phyloP scores from a whole-genome alignment of 345 rosid species.

The Raphanus raphanistrum region DNA sequence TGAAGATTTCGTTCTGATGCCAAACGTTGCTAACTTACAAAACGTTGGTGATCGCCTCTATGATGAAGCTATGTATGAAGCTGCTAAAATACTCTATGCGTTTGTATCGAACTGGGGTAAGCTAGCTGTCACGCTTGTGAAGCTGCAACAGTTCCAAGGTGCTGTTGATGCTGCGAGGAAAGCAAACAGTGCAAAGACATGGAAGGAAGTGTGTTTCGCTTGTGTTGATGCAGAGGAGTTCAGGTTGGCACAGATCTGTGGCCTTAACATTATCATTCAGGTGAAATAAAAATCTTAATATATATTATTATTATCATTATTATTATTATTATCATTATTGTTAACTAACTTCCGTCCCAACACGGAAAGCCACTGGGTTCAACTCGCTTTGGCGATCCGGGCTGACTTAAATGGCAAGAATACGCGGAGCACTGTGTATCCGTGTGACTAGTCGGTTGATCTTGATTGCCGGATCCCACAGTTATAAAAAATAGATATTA shows the following conservation, averaged over 20 bases:
- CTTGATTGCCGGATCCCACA: no score
- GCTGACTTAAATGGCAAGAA: no score
- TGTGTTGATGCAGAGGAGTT: constrained; percentile 98
- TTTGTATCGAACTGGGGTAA: constrained; percentile 99
- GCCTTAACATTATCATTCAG: constrained; percentile 92
- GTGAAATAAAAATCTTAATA: constrained; percentile 39
- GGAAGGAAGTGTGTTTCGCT: constrained; percentile 99
- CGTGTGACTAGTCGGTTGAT: no score
- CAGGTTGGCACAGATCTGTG: constrained; percentile 95
- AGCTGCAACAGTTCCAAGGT: constrained; percentile 92
- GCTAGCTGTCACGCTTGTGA: constrained; percentile 90
- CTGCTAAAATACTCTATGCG: constrained; percentile 91
- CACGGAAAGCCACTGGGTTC: no score
- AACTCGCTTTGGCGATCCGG: no score
- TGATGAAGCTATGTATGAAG: constrained; percentile 85
- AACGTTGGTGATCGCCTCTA: constrained; percentile 90
- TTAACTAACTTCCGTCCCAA: no score
- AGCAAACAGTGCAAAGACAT: constrained; percentile 98
- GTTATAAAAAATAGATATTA: no score
- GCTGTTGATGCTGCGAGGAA: constrained; percentile 99
- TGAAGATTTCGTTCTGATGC: constrained; percentile 96
- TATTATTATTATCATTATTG: no score
- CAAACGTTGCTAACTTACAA: constrained; percentile 96
- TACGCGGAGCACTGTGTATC: no score
- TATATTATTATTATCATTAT: background rate